Evolutionary conservation across 23 red algal genomes (phyloP), one percentile per base, ranked within the genome.

Genomic region (Pyropia haitanensis): DNA sequence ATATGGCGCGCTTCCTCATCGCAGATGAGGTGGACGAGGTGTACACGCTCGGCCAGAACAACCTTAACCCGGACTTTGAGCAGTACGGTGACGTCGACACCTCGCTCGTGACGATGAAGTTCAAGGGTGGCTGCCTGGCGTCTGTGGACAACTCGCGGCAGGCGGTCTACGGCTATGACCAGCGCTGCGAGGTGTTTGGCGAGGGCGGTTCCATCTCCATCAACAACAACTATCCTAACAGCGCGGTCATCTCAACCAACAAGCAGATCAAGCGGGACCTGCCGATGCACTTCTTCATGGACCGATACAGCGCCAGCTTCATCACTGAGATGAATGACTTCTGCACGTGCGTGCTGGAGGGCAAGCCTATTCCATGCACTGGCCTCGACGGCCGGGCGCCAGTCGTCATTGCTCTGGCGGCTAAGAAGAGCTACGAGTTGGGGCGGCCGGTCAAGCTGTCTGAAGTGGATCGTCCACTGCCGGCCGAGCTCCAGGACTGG

Each of bases 241-340:
- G 86, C 17, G 94, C 94, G 31, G 80, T 98, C 69, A 87, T 98
- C 30, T 90, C 84, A 21, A 98, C 88, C 10, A 68, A 34, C 19
- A 28, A 78, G 51, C 73, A 82, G 31, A 88, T 98, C 28, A 71
- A 82, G 67, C 78, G 94, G 21, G 94, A 98, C 79, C 73, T 98
- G 64, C 94, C 94, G 22, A 55, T 98, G 56, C 88, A 98, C 61
- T 98, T 98, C 63, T 98, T 98, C 74, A 98, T 98, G 94, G 94
- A 98, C 39, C 81, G 94, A 27, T 98, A 98, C 49, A 98, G 86
- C 13, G 94, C 91, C 70, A 91, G 86, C 3, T 98, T 98, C 65
- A 80, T 98, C 52, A 76, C 79, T 16, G 94, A 98, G 53, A 67
- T 98, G 57, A 73, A 83, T 14, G 75, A 88, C 26, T 98, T 98